phyloP scores from a whole-genome alignment of 495 filamentous ascomycete species.

The Trichoderma erinaceum region DNA sequence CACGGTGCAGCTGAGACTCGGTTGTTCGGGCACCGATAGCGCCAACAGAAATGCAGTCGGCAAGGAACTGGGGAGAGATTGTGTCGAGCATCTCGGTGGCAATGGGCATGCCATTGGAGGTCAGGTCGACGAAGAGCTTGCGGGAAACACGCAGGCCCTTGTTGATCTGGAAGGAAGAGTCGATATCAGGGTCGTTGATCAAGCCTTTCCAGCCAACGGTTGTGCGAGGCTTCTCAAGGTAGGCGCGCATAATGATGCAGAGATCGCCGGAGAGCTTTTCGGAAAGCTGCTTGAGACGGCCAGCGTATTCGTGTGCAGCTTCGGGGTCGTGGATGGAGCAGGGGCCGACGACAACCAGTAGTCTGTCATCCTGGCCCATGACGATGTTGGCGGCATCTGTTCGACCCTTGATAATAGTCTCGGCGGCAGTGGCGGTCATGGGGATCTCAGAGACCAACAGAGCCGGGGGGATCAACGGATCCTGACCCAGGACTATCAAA shows the following conservation, averaged over 20 bases:
- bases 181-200: slow-evolving; percentile 98
- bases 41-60: slow-evolving; percentile 90
- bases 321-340: slow-evolving; percentile 96
- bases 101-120: slow-evolving; percentile 79
- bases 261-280: slow-evolving; percentile 75
- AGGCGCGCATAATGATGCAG: slow-evolving; percentile 93
- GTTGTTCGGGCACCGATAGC: slow-evolving; percentile 97
- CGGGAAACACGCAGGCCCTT: slow-evolving; percentile 87
- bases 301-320: slow-evolving; percentile 80
- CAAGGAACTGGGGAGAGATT: slow-evolving; percentile 90
- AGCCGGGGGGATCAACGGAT: slow-evolving; percentile 85
- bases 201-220: slow-evolving; percentile 99
- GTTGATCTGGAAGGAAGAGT: slow-evolving; percentile 97
- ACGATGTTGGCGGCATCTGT: slow-evolving; percentile 78
- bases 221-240: slow-evolving; percentile 98
- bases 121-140: slow-evolving; percentile 87
- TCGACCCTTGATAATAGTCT: slow-evolving; percentile 77
- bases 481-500: slow-evolving; percentile 77
- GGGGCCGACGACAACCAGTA: slow-evolving; percentile 89
- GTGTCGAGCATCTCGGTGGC: slow-evolving; percentile 98
- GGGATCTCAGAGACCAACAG: slow-evolving; percentile 87
- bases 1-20: slow-evolving; percentile 90
- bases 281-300: slow-evolving; percentile 65
- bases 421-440: slow-evolving; percentile 53
- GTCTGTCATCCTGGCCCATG: slow-evolving; percentile 70